A percentile compares a stretch with the other conserved stretches of the same genome.
Evolutionary conservation across 768 basidiomycete genomes (phyloP).

Genomic region (Termitomyces titanicus): DNA sequence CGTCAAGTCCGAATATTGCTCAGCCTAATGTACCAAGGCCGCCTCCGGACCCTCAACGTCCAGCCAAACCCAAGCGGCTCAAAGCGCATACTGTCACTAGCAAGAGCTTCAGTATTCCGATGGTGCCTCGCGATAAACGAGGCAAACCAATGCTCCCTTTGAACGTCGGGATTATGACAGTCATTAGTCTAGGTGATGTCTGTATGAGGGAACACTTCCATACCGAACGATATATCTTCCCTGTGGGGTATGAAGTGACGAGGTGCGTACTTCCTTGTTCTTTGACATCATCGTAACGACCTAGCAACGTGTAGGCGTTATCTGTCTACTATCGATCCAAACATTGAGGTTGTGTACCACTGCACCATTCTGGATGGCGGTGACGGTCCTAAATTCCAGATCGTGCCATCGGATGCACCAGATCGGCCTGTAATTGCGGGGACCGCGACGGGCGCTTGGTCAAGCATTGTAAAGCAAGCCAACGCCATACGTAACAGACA

Average conservation of each 20-base stretch:
- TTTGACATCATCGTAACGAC: not conserved
- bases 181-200: slow-evolving; percentile 68
- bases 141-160: slow-evolving; percentile 72
- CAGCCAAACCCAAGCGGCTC: slow-evolving; percentile 69
- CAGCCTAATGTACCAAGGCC: slow-evolving; percentile 23
- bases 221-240: slow-evolving; percentile 86
- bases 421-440: slow-evolving; percentile 75
- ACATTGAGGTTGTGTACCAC: slow-evolving; percentile 66
- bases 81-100: slow-evolving; percentile 81
- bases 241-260: slow-evolving; percentile 81
- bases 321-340: slow-evolving; percentile 69
- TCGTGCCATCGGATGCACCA: slow-evolving; percentile 68
- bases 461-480: slow-evolving; percentile 76
- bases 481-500: slow-evolving; percentile 78
- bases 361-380: slow-evolving; percentile 85
- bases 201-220: slow-evolving; percentile 84
- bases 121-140: slow-evolving; percentile 70
- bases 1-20: slow-evolving; percentile 24
- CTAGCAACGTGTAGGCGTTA: slow-evolving; percentile 53
- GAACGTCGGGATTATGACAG: slow-evolving; percentile 85
- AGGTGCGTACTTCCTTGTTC: slow-evolving; percentile 41
- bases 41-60: slow-evolving; percentile 35
- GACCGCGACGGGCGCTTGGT: slow-evolving; percentile 89
- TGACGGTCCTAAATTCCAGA: slow-evolving; percentile 84
- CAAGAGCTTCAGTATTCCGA: slow-evolving; percentile 65